Evolutionary conservation across 257 asterid genomes (phyloP).

Genomic region (Cruciata laevipes): DNA sequence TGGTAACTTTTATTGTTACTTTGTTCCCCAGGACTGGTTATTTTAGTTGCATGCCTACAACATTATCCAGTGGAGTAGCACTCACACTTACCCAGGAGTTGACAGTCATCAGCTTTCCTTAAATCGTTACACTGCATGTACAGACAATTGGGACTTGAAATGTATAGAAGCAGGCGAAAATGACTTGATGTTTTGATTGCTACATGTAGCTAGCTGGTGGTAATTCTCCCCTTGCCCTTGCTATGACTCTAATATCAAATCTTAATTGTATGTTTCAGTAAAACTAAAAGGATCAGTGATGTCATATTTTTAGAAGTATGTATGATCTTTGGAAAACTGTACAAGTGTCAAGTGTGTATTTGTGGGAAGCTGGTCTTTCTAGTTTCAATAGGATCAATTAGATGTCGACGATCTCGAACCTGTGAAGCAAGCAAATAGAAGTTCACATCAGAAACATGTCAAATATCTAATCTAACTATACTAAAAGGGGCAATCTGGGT

Average conservation of each 20-base stretch:
- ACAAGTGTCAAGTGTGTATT: neutral
- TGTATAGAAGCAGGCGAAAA: constrained; percentile 23
- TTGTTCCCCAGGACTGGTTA: constrained; percentile 65
- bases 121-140: constrained; percentile 12
- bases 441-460: too few species aligned
- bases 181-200: constrained; percentile 51
- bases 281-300: too few species aligned
- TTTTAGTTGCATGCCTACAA: constrained; percentile 92
- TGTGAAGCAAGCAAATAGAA: too few species aligned
- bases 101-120: constrained; percentile 22
- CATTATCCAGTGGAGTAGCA: constrained; percentile 94
- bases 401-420: too few species aligned
- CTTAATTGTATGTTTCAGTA: constrained; percentile 61
- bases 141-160: neutral
- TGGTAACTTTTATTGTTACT: constrained; percentile 12
- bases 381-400: too few species aligned
- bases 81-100: constrained; percentile 85
- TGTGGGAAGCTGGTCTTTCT: neutral
- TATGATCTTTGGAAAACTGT: neutral
- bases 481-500: too few species aligned
- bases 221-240: constrained; percentile 94
- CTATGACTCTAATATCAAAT: constrained; percentile 80
- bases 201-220: constrained; percentile 87
- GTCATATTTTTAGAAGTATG: too few species aligned
- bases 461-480: too few species aligned